These are phyloP conservation scores for Candida sp. DNA, from an alignment of 1,139 yeast species.

Conservation along the genomic window DNA sequence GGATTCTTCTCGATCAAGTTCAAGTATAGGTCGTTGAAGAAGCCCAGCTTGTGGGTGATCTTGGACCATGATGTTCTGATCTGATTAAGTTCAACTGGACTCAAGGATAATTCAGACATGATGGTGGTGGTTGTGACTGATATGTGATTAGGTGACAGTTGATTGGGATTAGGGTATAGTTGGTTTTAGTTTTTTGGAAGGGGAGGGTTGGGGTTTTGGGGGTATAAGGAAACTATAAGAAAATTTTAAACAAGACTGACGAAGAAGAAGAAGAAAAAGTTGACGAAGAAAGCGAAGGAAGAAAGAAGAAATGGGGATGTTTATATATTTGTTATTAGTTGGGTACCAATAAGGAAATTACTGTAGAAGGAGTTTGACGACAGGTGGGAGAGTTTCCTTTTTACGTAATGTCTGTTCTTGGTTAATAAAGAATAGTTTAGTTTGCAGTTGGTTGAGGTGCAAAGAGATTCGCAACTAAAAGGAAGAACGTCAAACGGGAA, in stretches of 20 bases:
- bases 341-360: not conserved
- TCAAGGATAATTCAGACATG: conserved; percentile 17
- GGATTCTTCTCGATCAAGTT: conserved; percentile 39
- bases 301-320: not conserved
- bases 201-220: not conserved
- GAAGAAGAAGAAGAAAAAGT: not conserved
- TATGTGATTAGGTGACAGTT: not conserved
- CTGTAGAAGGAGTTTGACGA: not conserved
- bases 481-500: not conserved
- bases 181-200: not conserved
- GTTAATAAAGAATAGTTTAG: not conserved
- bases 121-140: not conserved
- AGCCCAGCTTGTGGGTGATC: conserved; percentile 30
- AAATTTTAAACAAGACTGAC: not conserved
- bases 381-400: not conserved
- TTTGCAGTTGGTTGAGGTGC: not conserved
- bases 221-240: conserved; percentile 3
- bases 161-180: not conserved
- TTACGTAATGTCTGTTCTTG: conserved; percentile 1
- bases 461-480: not conserved
- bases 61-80: conserved; percentile 38
- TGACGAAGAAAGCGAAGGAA: not conserved
- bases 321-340: conserved; percentile 6
- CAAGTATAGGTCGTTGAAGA: conserved; percentile 35
- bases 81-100: conserved; percentile 13